Conservation (phyloP, 768 basidiomycete genomes). For the Leccinum subgranulosum region DNA sequence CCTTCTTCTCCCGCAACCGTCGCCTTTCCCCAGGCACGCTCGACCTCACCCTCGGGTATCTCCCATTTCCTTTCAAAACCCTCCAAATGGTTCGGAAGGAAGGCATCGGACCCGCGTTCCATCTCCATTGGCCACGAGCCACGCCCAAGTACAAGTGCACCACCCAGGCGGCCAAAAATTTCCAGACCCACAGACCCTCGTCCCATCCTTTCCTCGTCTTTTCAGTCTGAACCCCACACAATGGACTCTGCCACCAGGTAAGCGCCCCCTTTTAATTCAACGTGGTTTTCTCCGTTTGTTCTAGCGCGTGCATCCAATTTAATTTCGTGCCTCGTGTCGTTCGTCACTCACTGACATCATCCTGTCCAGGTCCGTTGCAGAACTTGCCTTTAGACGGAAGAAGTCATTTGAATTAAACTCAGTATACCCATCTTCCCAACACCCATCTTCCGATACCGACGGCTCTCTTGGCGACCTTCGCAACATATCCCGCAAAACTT, state of each 20-base stretch:
- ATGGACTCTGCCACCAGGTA: slow-evolving; percentile 49
- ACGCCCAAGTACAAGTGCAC: slow-evolving; percentile 44
- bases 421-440: slow-evolving; percentile 30
- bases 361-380: slow-evolving; percentile 56
- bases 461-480: slow-evolving; percentile 64
- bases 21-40: slow-evolving; percentile 46
- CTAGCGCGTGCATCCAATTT: slow-evolving; percentile 1
- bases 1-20: slow-evolving; percentile 36
- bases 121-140: slow-evolving; percentile 42
- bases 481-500: slow-evolving; percentile 63
- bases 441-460: slow-evolving; percentile 27
- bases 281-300: not conserved
- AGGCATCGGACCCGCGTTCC: slow-evolving; percentile 51
- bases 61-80: slow-evolving; percentile 65
- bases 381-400: slow-evolving; percentile 49
- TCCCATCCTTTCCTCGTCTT: slow-evolving; percentile 50
- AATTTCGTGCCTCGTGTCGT: slow-evolving; percentile 5
- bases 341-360: slow-evolving; percentile 21
- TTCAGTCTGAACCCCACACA: slow-evolving; percentile 46
- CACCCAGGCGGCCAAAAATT: slow-evolving; percentile 69
- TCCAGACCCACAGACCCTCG: slow-evolving; percentile 82
- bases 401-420: slow-evolving; percentile 44
- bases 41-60: slow-evolving; percentile 62
- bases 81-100: slow-evolving; percentile 69
- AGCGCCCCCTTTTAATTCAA: slow-evolving; percentile 22